Conservation (phyloP, 495 filamentous ascomycete species). For the Tuber umbilicatum region DNA sequence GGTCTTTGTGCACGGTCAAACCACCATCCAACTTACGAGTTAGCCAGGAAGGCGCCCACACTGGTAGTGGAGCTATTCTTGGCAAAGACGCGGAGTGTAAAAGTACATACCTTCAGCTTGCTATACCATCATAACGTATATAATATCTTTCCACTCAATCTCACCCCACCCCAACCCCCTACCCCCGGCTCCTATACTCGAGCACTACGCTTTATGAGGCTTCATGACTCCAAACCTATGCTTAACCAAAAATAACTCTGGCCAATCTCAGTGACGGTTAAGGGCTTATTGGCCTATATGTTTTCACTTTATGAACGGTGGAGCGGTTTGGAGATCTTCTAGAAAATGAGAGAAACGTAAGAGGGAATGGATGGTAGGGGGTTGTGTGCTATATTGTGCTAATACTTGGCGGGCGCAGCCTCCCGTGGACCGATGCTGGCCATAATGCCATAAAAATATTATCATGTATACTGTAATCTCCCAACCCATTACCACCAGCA, state of each 20-base stretch:
- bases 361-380: neutral
- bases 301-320: neutral
- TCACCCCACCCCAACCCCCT: too few species aligned
- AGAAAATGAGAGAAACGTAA: neutral
- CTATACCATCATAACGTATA: too few species aligned
- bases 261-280: neutral
- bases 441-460: too few species aligned
- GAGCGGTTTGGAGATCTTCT: neutral
- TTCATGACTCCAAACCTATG: neutral
- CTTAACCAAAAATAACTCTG: neutral
- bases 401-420: neutral
- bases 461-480: neutral
- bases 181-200: too few species aligned
- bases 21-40: too few species aligned
- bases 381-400: neutral
- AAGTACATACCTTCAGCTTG: too few species aligned
- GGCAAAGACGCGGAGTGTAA: too few species aligned
- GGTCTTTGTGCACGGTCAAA: too few species aligned
- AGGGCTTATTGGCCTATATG: neutral
- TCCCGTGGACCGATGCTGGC: too few species aligned
- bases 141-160: too few species aligned
- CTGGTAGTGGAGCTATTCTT: too few species aligned
- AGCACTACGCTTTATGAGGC: neutral
- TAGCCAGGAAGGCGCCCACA: too few species aligned
- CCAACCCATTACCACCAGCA: neutral